A percentile compares a stretch with the other conserved stretches of the same genome.
These are phyloP conservation scores for Aegilops sharonensis DNA, from an alignment of 176 grass and related monocot species.

Conservation along the genomic window DNA sequence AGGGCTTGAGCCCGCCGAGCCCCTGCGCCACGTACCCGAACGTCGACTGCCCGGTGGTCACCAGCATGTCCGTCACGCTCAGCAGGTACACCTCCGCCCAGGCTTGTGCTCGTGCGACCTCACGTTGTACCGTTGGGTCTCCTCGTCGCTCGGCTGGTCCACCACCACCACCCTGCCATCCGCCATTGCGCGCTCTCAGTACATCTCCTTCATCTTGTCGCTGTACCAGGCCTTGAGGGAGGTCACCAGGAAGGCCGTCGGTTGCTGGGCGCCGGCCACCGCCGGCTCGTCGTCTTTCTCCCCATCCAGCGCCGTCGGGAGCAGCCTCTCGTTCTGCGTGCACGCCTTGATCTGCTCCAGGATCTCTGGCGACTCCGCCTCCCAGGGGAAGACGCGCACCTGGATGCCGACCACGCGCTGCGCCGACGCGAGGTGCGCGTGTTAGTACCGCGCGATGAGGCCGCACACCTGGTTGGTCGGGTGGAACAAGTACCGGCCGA, in stretches of 20 bases:
- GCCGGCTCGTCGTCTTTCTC: neutral
- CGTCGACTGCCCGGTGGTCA: constrained; percentile 36
- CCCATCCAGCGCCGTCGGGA: neutral
- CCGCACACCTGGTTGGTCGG: constrained; percentile 39
- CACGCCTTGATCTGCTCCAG: neutral
- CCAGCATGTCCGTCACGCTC: constrained; percentile 26
- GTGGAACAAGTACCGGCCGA: constrained; percentile 43
- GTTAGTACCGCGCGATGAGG: constrained; percentile 40
- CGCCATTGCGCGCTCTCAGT: constrained; percentile 26
- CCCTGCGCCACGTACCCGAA: constrained; percentile 29
- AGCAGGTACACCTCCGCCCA: constrained; percentile 44
- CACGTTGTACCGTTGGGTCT: constrained; percentile 28
- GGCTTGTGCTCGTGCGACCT: constrained; percentile 19
- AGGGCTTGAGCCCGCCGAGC: constrained; percentile 31
- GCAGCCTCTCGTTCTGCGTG: neutral
- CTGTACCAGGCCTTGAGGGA: constrained; percentile 28
- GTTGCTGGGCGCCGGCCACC: neutral
- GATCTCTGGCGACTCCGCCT: neutral
- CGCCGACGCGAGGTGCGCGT: neutral
- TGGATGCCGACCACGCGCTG: neutral
- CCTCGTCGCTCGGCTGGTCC: constrained; percentile 44
- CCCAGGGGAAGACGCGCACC: neutral
- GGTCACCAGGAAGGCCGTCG: constrained; percentile 25
- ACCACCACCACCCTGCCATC: constrained; percentile 28
- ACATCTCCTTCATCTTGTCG: constrained; percentile 47